phyloP scores from a whole-genome alignment of 2,329 filamentous ascomycete species.

The Exophiala aquamarina region DNA sequence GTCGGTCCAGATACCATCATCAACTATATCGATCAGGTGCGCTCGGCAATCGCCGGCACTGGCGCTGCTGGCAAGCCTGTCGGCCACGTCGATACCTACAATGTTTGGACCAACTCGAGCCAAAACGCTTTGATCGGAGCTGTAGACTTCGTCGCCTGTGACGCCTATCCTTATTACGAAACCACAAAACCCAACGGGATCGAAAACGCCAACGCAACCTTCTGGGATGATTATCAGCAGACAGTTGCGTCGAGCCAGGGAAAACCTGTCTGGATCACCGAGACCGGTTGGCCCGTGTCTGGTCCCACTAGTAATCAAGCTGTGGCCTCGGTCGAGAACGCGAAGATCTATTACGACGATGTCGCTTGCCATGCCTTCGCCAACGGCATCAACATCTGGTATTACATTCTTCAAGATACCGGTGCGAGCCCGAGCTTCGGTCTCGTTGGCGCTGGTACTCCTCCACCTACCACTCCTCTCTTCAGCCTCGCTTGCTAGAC shows the following conservation, averaged over 20 bases:
- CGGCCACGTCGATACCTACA: constrained; percentile 91
- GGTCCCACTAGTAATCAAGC: constrained; percentile 58
- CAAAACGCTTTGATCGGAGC: constrained; percentile 60
- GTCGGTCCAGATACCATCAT: constrained; percentile 62
- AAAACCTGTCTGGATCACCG: constrained; percentile 62
- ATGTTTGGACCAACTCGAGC: constrained; percentile 76
- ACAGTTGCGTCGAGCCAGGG: constrained; percentile 60
- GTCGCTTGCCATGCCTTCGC: constrained; percentile 57
- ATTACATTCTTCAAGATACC: constrained; percentile 43
- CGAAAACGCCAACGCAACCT: constrained; percentile 62
- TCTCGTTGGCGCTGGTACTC: constrained; percentile 33
- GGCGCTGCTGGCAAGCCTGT: constrained; percentile 58
- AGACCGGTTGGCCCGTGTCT: constrained; percentile 65
- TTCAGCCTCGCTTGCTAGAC: constrained; percentile 38
- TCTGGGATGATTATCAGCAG: constrained; percentile 64
- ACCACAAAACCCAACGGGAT: constrained; percentile 56
- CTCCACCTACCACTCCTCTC: constrained; percentile 37
- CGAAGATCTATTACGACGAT: constrained; percentile 63
- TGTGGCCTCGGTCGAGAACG: constrained; percentile 57
- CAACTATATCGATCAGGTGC: constrained; percentile 69
- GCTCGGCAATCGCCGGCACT: constrained; percentile 63
- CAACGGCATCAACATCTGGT: constrained; percentile 41
- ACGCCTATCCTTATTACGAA: constrained; percentile 84
- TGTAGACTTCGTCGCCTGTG: constrained; percentile 77
- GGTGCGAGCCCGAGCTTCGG: constrained; percentile 36